Evolutionary conservation across 768 basidiomycete genomes (phyloP).

Genomic region (Tricholoma hemisulphureum): DNA sequence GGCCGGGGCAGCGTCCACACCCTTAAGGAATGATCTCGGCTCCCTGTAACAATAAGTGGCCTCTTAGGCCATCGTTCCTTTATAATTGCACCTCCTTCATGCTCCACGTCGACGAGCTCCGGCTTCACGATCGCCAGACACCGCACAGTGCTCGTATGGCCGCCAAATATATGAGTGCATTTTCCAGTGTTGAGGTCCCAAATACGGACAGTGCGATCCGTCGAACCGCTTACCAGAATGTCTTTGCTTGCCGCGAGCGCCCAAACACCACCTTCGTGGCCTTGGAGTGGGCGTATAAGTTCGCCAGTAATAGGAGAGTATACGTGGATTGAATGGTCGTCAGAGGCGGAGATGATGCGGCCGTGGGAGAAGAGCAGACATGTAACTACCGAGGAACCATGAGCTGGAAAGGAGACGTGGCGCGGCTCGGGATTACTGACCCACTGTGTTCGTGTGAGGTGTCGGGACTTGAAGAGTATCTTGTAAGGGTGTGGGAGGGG

Average conservation of each 20-base stretch:
- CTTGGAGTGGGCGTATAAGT: constrained; percentile 70
- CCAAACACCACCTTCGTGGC: constrained; percentile 97
- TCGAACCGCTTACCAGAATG: constrained; percentile 87
- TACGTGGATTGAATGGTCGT: constrained; percentile 95
- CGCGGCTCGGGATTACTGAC: constrained; percentile 68
- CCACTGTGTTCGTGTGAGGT: constrained; percentile 80
- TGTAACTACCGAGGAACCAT: constrained; percentile 89
- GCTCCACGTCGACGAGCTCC: constrained; percentile 75
- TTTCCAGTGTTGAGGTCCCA: constrained; percentile 81
- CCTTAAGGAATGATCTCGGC: constrained; percentile 64
- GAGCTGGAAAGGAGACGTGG: constrained; percentile 81
- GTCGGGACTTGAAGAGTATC: constrained; percentile 88
- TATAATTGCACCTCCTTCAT: constrained; percentile 55
- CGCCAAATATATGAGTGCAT: constrained; percentile 92
- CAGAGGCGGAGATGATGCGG: constrained; percentile 94
- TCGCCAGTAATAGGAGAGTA: constrained; percentile 86
- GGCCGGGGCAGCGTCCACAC: constrained; percentile 58
- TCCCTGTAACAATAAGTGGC: constrained; percentile 73
- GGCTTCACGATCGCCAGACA: constrained; percentile 96
- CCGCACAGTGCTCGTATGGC: constrained; percentile 94
- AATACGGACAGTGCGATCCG: constrained; percentile 89
- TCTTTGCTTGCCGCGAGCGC: constrained; percentile 89
- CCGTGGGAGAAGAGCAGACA: constrained; percentile 93
- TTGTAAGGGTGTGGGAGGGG: constrained; percentile 87
- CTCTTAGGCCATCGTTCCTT: constrained; percentile 71